These are phyloP conservation scores for Viola pubescens DNA, from an alignment of 441 rosid genomes.

Conservation along the genomic window DNA sequence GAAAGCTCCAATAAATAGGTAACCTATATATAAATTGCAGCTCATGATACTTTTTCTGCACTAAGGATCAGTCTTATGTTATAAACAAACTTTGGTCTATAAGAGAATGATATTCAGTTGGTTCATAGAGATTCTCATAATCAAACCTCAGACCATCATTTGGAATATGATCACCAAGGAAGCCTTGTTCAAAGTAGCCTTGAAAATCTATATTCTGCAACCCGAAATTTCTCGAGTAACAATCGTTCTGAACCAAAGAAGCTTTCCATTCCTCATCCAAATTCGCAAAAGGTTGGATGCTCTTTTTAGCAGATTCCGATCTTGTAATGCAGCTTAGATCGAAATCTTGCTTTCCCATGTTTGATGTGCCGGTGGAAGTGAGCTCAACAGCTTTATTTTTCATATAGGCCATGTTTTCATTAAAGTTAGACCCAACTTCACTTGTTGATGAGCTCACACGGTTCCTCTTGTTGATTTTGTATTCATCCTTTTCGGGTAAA, in stretches of 20 bases:
- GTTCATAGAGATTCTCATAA: conserved; percentile 47
- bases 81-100: conserved; percentile 63
- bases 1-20: conserved; percentile 16
- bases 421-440: conserved; percentile 23
- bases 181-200: conserved; percentile 33
- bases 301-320: conserved; percentile 32
- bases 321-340: conserved; percentile 28
- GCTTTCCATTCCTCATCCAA: conserved; percentile 42
- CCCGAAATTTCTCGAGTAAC: conserved; percentile 40
- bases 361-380: conserved; percentile 23
- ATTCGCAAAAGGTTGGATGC: conserved; percentile 24
- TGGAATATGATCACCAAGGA: conserved; percentile 38
- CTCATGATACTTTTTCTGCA: conserved; percentile 10
- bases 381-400: conserved; percentile 32
- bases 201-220: conserved; percentile 37
- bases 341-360: conserved; percentile 32
- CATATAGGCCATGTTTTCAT: conserved; percentile 26
- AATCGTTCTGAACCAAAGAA: conserved; percentile 48
- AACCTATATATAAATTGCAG: conserved; percentile 16
- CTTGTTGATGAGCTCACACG: conserved; percentile 21
- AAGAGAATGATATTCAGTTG: conserved; percentile 43
- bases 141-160: conserved; percentile 51
- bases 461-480: conserved; percentile 21
- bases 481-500: conserved; percentile 26
- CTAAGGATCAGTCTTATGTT: conserved; percentile 31